Percentiles rank a stretch among this genome's conserved stretches.
Conservation (phyloP, 2,329 filamentous ascomycete species). For the Talaromyces sp. region DNA sequence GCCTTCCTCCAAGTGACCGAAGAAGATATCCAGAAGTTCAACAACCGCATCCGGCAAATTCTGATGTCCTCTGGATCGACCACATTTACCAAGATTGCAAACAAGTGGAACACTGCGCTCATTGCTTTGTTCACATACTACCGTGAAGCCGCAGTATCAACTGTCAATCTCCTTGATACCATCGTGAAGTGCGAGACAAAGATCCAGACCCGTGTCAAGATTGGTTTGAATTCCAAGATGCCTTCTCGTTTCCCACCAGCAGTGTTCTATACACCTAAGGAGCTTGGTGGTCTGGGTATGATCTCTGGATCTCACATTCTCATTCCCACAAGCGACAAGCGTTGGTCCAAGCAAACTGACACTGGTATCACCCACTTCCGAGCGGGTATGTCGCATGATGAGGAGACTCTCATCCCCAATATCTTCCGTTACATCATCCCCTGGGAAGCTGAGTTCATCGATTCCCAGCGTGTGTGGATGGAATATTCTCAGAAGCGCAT, state of each 20-base stretch:
- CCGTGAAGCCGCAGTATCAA: conserved; percentile 94
- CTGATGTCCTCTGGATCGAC: conserved; percentile 99
- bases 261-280: conserved; percentile 98
- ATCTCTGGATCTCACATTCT: conserved; percentile 98
- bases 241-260: conserved; percentile 96
- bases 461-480: conserved; percentile 98
- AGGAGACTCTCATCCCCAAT: conserved; percentile 96
- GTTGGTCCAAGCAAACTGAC: conserved; percentile 98
- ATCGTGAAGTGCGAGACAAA: conserved; percentile 99
- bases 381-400: conserved; percentile 96
- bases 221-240: conserved; percentile 99
- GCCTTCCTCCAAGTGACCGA: conserved; percentile 97
- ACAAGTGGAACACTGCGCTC: conserved; percentile 98
- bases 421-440: conserved; percentile 99
- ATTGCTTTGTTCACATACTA: conserved; percentile 99
- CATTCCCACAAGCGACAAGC: conserved; percentile 95
- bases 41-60: conserved; percentile 97
- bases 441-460: conserved; percentile 98
- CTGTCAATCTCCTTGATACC: conserved; percentile 88
- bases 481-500: conserved; percentile 98
- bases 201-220: conserved; percentile 98
- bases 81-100: conserved; percentile 99
- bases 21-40: conserved; percentile 98
- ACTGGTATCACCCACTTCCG: conserved; percentile 96
- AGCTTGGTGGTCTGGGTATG: conserved; percentile 95